Evolutionary conservation across 1,284 basidiomycete genomes (phyloP).

Genomic region (Bjerkandera adusta): DNA sequence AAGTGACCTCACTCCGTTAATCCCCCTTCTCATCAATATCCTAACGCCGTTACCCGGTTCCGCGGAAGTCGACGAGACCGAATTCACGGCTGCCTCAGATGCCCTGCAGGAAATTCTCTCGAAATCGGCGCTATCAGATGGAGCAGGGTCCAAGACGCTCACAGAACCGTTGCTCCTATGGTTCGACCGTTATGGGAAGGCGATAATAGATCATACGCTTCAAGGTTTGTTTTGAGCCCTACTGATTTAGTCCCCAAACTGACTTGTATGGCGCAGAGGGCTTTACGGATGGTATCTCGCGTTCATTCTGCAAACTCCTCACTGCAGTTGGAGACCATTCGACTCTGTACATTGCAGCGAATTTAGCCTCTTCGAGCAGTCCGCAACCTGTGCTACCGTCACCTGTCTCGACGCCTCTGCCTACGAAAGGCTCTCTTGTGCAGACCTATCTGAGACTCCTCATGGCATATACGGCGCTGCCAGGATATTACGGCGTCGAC

Average conservation of each 20-base stretch:
- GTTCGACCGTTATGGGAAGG: conserved; percentile 55
- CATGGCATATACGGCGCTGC: conserved; percentile 73
- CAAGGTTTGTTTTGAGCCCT: conserved; percentile 30
- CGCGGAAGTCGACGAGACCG: conserved; percentile 41
- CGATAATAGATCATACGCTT: conserved; percentile 50
- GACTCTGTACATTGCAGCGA: conserved; percentile 71
- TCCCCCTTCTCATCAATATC: conserved; percentile 60
- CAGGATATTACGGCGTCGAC: conserved; percentile 75
- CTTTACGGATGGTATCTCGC: conserved; percentile 53
- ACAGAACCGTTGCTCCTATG: conserved; percentile 83
- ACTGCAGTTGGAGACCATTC: conserved; percentile 84
- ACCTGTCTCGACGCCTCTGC: conserved; percentile 20
- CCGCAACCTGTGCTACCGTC: conserved; percentile 19
- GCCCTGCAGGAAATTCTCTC: conserved; percentile 77
- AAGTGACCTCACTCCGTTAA: conserved; percentile 61
- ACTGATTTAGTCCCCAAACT: background rate
- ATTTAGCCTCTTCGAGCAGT: conserved; percentile 48
- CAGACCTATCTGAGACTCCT: conserved; percentile 73
- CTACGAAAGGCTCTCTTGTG: conserved; percentile 49
- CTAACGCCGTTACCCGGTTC: conserved; percentile 45
- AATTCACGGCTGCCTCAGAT: conserved; percentile 66
- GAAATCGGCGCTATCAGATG: conserved; percentile 68
- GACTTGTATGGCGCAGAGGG: conserved; percentile 31
- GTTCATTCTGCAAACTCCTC: conserved; percentile 76
- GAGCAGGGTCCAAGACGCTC: conserved; percentile 67